A percentile compares a stretch with the other conserved stretches of the same genome.
Evolutionary conservation across 805 yeast species (phyloP).

Genomic region (Yamadazyma olivae): DNA sequence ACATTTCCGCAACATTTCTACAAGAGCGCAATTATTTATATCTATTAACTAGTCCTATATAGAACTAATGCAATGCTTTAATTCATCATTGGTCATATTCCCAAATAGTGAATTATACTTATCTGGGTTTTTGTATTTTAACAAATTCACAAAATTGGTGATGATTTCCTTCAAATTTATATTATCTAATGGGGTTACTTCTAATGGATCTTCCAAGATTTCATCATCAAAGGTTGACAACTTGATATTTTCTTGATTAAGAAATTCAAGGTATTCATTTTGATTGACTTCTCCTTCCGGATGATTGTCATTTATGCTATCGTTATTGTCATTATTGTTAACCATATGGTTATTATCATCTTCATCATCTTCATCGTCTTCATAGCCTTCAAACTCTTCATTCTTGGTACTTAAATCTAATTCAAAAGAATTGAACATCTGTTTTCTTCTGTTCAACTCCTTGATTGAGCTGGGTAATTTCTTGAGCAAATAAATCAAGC

Average conservation of each 20-base stretch:
- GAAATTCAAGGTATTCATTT: conserved; percentile 23
- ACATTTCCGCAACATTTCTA: no score
- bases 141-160: conserved; percentile 47
- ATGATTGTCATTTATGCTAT: conserved; percentile 7
- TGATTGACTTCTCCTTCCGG: conserved; percentile 11
- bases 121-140: conserved; percentile 46
- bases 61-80: background rate
- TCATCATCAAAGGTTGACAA: conserved; percentile 59
- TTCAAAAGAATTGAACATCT: conserved; percentile 41
- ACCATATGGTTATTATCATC: no score
- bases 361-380: conserved; percentile 3
- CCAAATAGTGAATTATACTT: conserved; percentile 32
- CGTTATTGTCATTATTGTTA: conserved; percentile 4
- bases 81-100: background rate
- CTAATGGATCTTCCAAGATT: conserved; percentile 69
- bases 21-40: no score
- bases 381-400: no score
- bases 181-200: conserved; percentile 72
- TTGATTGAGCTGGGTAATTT: conserved; percentile 71
- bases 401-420: no score
- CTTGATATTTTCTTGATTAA: conserved; percentile 21
- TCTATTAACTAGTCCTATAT: no score
- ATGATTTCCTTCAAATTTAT: conserved; percentile 60
- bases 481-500: conserved; percentile 31
- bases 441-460: conserved; percentile 60